Evolutionary conservation across 202 grass and related monocot genomes (phyloP).

Genomic region (Saccharum hybrid): DNA sequence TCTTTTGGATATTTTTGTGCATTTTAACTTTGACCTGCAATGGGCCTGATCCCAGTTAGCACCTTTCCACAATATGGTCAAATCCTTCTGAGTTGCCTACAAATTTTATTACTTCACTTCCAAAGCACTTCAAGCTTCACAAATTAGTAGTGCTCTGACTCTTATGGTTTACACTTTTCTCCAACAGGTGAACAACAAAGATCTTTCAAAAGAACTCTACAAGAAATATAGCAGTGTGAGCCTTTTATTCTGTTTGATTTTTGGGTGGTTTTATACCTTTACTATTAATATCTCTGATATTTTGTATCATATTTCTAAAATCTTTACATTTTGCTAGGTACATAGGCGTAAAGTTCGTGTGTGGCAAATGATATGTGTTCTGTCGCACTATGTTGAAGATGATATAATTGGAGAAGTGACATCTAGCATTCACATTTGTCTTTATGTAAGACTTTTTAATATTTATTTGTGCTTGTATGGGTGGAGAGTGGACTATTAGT

Average conservation of each 20-base stretch:
- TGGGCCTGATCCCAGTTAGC: neutral
- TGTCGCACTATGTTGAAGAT: constrained; percentile 78
- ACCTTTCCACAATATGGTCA: constrained; percentile 6
- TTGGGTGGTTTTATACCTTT: neutral
- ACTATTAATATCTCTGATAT: constrained; percentile 27
- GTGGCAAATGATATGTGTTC: constrained; percentile 97
- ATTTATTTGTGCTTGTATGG: constrained; percentile 12
- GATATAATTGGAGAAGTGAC: constrained; percentile 84
- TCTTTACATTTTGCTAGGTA: constrained; percentile 64
- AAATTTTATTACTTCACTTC: constrained; percentile 24
- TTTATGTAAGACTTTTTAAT: constrained; percentile 69
- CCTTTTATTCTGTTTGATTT: constrained; percentile 31
- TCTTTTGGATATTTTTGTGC: constrained; percentile 19
- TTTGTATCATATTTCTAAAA: constrained; percentile 43
- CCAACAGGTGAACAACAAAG: constrained; percentile 81
- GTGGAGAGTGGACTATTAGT: constrained; percentile 7
- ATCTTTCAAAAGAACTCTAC: constrained; percentile 96
- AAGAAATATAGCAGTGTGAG: constrained; percentile 98
- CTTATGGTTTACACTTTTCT: constrained; percentile 35
- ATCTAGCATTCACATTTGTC: constrained; percentile 67
- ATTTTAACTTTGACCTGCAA: constrained; percentile 33
- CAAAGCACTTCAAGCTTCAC: constrained; percentile 7
- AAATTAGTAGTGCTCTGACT: constrained; percentile 23
- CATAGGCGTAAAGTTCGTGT: constrained; percentile 95
- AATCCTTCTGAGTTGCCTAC: constrained; percentile 18